A percentile compares a stretch with the other conserved stretches of the same genome.
Conservation (phyloP, 306 rosid species). For the Vigna mungo region DNA sequence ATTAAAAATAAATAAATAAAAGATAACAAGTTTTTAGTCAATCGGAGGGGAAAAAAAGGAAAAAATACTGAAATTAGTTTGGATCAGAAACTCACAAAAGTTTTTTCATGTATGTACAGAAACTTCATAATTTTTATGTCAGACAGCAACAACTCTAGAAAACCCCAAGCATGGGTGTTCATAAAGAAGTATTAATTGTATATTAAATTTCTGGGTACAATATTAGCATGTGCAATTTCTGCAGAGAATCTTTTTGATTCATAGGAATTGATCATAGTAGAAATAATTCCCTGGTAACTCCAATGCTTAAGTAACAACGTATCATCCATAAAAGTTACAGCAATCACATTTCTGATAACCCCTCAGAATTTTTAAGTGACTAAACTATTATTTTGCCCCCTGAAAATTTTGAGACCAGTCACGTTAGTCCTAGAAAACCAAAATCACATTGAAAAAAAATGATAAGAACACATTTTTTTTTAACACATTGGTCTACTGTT, state of each 20-base stretch:
- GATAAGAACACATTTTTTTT: neutral
- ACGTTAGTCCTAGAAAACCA: neutral
- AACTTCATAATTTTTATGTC: conserved; percentile 12
- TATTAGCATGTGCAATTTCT: conserved; percentile 24
- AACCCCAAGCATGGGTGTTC: conserved; percentile 4
- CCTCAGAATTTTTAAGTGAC: conserved; percentile 2
- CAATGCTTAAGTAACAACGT: conserved; percentile 20
- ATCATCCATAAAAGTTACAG: conserved; percentile 4
- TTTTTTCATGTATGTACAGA: neutral
- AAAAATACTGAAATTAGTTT: neutral
- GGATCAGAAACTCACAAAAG: neutral
- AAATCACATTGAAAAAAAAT: neutral
- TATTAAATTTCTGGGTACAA: conserved; percentile 24
- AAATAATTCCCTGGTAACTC: neutral
- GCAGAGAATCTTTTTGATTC: neutral
- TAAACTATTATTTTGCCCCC: conserved; percentile 1
- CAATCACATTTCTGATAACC: neutral
- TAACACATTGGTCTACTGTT: neutral
- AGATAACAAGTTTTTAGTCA: neutral
- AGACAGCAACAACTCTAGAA: conserved; percentile 1
- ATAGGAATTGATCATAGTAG: too few relatives aligned
- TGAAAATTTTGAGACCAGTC: conserved; percentile 14
- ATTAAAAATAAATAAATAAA: too few relatives aligned
- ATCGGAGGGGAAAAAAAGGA: neutral
- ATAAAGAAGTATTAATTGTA: neutral